These are phyloP conservation scores for Trichoderma erinaceum DNA, from an alignment of 495 filamentous ascomycete species.

Conservation along the genomic window DNA sequence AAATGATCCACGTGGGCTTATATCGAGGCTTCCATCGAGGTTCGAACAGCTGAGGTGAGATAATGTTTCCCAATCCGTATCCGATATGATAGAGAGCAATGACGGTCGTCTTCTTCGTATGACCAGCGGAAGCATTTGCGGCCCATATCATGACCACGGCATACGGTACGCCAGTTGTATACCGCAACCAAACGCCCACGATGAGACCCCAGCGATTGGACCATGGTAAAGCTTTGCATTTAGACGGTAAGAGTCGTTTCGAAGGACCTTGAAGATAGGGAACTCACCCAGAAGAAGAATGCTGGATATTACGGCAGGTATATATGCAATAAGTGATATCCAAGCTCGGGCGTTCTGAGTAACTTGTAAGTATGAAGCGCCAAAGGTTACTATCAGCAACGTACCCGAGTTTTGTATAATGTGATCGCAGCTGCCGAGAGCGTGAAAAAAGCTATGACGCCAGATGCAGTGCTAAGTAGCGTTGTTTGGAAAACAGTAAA, in stretches of 20 bases:
- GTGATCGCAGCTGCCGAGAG: slow-evolving; percentile 26
- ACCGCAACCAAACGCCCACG: slow-evolving; percentile 33
- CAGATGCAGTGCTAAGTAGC: slow-evolving; percentile 30
- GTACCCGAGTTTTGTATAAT: slow-evolving; percentile 27
- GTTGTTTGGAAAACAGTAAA: slow-evolving; percentile 37
- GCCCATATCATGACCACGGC: slow-evolving; percentile 36
- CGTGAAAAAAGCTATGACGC: slow-evolving; percentile 32
- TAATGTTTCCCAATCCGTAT: slow-evolving; percentile 34
- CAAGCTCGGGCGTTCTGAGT: slow-evolving; percentile 31
- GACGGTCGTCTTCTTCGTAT: slow-evolving; percentile 42
- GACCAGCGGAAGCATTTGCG: slow-evolving; percentile 32
- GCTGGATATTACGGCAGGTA: slow-evolving; percentile 26
- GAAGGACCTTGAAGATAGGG: neutral
- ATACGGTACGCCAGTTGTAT: slow-evolving; percentile 35
- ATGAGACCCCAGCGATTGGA: slow-evolving; percentile 36
- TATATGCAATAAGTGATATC: slow-evolving; percentile 32
- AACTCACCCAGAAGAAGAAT: slow-evolving; percentile 27
- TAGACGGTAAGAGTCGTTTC: neutral
- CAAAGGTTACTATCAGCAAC: neutral
- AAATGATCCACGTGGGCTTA: slow-evolving; percentile 35
- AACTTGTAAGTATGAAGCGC: neutral
- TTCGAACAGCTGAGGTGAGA: slow-evolving; percentile 31
- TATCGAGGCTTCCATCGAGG: slow-evolving; percentile 33
- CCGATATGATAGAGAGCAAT: slow-evolving; percentile 39
- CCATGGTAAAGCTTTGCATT: slow-evolving; percentile 27